Evolutionary conservation across 495 filamentous ascomycete genomes (phyloP).

Genomic region (Penicillium alfredii): DNA sequence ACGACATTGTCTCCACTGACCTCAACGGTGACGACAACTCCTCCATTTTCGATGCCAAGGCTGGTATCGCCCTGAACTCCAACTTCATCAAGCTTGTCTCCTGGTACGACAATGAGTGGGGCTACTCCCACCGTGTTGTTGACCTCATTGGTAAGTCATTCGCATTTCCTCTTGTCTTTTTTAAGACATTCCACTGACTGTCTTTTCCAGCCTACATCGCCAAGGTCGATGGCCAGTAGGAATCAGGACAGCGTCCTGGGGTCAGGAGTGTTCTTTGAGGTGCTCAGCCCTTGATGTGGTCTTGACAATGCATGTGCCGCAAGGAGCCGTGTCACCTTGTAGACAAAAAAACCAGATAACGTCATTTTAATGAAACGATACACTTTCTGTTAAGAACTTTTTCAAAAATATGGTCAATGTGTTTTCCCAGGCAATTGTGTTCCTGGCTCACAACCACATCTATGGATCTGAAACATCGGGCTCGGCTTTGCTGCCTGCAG

Average conservation of each 20-base stretch:
- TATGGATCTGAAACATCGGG: too few species aligned
- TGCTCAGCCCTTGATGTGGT: constrained; percentile 9
- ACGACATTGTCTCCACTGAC: constrained; percentile 91
- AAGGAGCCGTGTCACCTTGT: constrained; percentile 5
- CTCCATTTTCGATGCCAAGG: constrained; percentile 99
- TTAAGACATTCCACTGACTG: constrained; percentile 8
- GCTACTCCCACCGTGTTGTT: constrained; percentile 97
- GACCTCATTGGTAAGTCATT: constrained; percentile 67
- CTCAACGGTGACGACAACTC: constrained; percentile 86
- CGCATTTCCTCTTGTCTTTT: background rate
- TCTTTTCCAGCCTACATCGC: constrained; percentile 67
- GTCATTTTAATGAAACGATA: constrained; percentile 30
- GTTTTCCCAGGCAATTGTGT: background rate
- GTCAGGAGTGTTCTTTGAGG: constrained; percentile 36
- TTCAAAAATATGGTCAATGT: constrained; percentile 5
- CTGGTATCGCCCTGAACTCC: constrained; percentile 94
- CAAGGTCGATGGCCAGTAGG: constrained; percentile 67
- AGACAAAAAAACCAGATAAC: constrained; percentile 24
- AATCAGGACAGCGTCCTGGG: constrained; percentile 33
- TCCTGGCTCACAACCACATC: background rate
- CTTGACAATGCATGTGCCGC: constrained; percentile 2
- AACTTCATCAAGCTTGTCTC: constrained; percentile 98
- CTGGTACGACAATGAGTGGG: constrained; percentile 98
- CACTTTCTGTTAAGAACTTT: constrained; percentile 13
- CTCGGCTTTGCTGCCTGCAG: too few species aligned